Conservation (phyloP, 2,329 filamentous ascomycete species). For the Sporothrix schenckii region DNA sequence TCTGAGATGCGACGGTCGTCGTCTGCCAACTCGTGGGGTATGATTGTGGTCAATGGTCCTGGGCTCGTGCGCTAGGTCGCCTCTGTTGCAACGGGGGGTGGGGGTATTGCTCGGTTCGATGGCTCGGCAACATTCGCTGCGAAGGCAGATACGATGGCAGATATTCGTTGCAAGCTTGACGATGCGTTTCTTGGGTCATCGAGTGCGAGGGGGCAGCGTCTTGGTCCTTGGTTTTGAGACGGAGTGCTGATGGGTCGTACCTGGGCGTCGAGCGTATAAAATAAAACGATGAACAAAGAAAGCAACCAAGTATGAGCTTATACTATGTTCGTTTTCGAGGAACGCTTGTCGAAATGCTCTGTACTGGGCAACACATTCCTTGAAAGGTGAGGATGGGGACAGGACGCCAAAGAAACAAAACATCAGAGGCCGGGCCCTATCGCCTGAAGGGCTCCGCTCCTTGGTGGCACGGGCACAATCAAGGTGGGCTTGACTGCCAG, state of each 20-base stretch:
- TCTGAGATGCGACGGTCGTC: slow-evolving; percentile 14
- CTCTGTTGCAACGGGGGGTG: slow-evolving; percentile 14
- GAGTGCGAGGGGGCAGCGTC: neutral
- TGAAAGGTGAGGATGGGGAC: neutral
- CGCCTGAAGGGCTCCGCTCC: neutral
- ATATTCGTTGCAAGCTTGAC: slow-evolving; percentile 1
- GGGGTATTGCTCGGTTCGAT: slow-evolving; percentile 6
- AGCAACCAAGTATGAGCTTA: too few relatives aligned
- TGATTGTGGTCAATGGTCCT: neutral
- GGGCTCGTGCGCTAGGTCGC: slow-evolving; percentile 18
- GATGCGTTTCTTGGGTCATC: neutral
- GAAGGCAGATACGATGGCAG: slow-evolving; percentile 7
- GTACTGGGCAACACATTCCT: slow-evolving; percentile 28
- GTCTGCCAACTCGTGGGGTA: slow-evolving; percentile 1
- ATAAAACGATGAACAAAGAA: neutral
- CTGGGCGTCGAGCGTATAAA: neutral
- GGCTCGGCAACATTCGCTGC: neutral
- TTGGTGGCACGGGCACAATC: slow-evolving; percentile 14
- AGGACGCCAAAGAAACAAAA: slow-evolving; percentile 13
- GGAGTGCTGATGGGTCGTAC: neutral
- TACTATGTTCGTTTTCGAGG: slow-evolving; percentile 9
- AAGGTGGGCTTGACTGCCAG: slow-evolving; percentile 1
- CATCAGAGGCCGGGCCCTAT: neutral
- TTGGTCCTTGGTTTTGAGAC: neutral
- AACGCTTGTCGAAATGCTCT: neutral